Evolutionary conservation across 257 asterid genomes (phyloP).

Genomic region (Rubia yunnanensis): DNA sequence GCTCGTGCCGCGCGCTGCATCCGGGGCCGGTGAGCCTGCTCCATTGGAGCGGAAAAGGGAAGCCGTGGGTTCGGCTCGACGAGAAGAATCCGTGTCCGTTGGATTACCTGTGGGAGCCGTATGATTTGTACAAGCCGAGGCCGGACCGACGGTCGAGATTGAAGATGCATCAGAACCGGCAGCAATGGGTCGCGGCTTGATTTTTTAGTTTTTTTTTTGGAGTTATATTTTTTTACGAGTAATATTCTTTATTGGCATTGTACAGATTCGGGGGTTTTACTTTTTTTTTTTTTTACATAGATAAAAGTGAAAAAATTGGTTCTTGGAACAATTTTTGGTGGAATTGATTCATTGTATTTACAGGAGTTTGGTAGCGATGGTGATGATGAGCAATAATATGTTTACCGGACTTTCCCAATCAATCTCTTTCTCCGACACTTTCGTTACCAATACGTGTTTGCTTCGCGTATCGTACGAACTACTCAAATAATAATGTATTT

Average conservation of each 20-base stretch:
- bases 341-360: conserved; percentile 7
- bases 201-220: conserved; percentile 10
- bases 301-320: no score
- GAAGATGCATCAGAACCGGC: conserved; percentile 20
- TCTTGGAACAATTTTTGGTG: conserved; percentile 12
- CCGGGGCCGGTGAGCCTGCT: conserved; percentile 76
- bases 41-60: conserved; percentile 82
- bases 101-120: conserved; percentile 69
- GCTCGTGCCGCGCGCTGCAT: conserved; percentile 62
- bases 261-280: conserved; percentile 27
- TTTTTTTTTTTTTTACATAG: no score
- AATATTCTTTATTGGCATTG: conserved; percentile 35
- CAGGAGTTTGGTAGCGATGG: neutral
- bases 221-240: conserved; percentile 1
- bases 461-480: neutral
- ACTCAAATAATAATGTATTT: no score
- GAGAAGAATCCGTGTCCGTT: conserved; percentile 58
- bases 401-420: neutral
- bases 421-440: neutral
- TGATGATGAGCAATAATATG: neutral
- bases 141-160: conserved; percentile 15
- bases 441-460: neutral
- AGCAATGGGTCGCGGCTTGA: conserved; percentile 14
- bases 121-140: conserved; percentile 47
- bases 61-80: conserved; percentile 75